These are phyloP conservation scores for Tulasnella sp. DNA, from an alignment of 768 basidiomycete genomes.

Conservation along the genomic window DNA sequence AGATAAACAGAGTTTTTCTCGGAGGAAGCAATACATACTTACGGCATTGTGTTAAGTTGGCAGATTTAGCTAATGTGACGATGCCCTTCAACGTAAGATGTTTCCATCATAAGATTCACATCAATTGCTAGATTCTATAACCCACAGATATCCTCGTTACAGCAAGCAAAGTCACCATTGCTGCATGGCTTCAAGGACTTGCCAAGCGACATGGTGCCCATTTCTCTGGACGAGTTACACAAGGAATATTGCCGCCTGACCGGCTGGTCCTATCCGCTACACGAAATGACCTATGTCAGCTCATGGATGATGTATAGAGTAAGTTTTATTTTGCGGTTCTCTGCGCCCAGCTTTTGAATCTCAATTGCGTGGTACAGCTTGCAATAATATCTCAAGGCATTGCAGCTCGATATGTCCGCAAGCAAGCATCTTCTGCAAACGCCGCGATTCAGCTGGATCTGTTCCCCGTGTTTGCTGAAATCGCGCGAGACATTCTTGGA, in stretches of 20 bases:
- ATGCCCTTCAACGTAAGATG: constrained; percentile 50
- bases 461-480: constrained; percentile 20
- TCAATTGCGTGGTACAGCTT: constrained; percentile 33
- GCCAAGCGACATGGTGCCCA: constrained; percentile 38
- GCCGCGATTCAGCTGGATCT: constrained; percentile 36
- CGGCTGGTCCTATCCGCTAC: constrained; percentile 57
- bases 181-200: constrained; percentile 48
- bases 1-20: neutral
- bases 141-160: neutral
- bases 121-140: no score
- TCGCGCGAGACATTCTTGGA: constrained; percentile 11
- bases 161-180: constrained; percentile 1
- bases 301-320: constrained; percentile 83
- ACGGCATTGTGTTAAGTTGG: constrained; percentile 37
- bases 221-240: constrained; percentile 60
- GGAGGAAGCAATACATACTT: no score
- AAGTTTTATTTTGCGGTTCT: constrained; percentile 21
- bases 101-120: constrained; percentile 25
- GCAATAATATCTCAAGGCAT: constrained; percentile 83
- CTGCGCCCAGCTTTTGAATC: constrained; percentile 17
- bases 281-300: constrained; percentile 63
- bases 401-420: constrained; percentile 68
- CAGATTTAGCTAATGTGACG: constrained; percentile 83
- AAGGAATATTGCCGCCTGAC: constrained; percentile 63
- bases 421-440: constrained; percentile 79